Evolutionary conservation across 768 basidiomycete genomes (phyloP).

Genomic region (Butyriboletus loyo): DNA sequence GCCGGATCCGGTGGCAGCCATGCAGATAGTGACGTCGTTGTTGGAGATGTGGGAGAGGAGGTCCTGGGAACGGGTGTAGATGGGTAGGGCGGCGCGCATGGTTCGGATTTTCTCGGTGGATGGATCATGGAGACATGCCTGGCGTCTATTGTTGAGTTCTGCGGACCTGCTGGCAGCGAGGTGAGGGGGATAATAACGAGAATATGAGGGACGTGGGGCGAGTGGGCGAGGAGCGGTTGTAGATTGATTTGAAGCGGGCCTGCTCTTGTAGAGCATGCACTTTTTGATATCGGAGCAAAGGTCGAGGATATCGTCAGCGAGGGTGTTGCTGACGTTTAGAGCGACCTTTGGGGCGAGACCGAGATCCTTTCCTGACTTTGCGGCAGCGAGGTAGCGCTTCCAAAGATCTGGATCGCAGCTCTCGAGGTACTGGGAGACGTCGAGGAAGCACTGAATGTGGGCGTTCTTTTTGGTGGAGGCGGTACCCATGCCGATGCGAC

Average conservation of each 20-base stretch:
- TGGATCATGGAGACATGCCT: conserved; percentile 61
- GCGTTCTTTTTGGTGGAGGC: conserved; percentile 70
- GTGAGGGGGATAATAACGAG: conserved; percentile 29
- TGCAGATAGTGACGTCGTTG: conserved; percentile 84
- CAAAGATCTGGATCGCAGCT: conserved; percentile 80
- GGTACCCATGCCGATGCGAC: conserved; percentile 78
- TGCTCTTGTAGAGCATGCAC: conserved; percentile 63
- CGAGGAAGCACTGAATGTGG: conserved; percentile 72
- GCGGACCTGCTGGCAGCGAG: conserved; percentile 53
- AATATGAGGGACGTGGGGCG: conserved; percentile 15
- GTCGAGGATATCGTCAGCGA: conserved; percentile 71
- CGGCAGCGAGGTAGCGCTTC: conserved; percentile 61
- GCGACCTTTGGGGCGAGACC: conserved; percentile 68
- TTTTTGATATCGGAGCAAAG: conserved; percentile 64
- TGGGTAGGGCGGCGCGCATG: conserved; percentile 68
- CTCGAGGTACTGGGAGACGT: conserved; percentile 85
- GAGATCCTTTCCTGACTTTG: conserved; percentile 63
- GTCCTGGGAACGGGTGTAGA: conserved; percentile 63
- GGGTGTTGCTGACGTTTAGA: conserved; percentile 57
- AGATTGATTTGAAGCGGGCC: conserved; percentile 39
- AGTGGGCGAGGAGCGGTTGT: not conserved
- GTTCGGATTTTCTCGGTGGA: conserved; percentile 61
- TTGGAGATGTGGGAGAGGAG: conserved; percentile 65
- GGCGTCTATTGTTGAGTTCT: conserved; percentile 48
- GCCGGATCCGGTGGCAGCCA: conserved; percentile 89